A percentile compares a stretch with the other conserved stretches of the same genome.
Evolutionary conservation across 176 grass and related monocot species (phyloP).

Genomic region (Hordeum marinum): DNA sequence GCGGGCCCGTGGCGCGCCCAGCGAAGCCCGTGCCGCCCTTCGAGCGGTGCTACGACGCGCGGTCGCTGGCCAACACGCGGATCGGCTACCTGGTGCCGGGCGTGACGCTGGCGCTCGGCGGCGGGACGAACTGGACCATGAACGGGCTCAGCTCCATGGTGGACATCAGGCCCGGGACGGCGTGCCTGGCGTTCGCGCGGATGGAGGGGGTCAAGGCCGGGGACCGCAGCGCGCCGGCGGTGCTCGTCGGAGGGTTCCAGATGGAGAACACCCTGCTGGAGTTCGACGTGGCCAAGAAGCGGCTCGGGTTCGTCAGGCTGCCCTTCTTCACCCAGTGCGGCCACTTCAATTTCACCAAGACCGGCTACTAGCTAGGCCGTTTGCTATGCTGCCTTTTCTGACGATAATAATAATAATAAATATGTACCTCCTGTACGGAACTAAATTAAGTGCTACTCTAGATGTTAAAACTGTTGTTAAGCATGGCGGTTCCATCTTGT

Average conservation of each 20-base stretch:
- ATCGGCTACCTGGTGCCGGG: conserved; percentile 26
- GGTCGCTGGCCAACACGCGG: background rate
- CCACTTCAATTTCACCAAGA: conserved; percentile 31
- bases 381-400: background rate
- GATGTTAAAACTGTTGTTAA: too few relatives aligned
- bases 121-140: conserved; percentile 28
- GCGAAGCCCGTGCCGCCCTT: conserved; percentile 8
- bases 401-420: too few relatives aligned
- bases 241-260: conserved; percentile 40
- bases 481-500: too few relatives aligned
- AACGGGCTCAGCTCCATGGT: conserved; percentile 30
- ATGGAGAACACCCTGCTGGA: conserved; percentile 44
- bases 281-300: conserved; percentile 40
- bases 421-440: too few relatives aligned
- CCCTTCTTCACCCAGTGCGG: background rate
- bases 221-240: conserved; percentile 22
- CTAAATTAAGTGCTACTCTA: too few relatives aligned
- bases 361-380: background rate
- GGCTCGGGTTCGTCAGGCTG: conserved; percentile 21
- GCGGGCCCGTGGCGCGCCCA: background rate
- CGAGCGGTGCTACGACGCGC: conserved; percentile 15
- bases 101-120: conserved; percentile 26
- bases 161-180: conserved; percentile 2
- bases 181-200: conserved; percentile 33
- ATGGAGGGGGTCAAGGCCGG: background rate